A percentile compares a stretch with the other conserved stretches of the same genome.
These are phyloP conservation scores for Fusarium burgessii DNA, from an alignment of 2,329 filamentous ascomycete genomes.

Conservation along the genomic window DNA sequence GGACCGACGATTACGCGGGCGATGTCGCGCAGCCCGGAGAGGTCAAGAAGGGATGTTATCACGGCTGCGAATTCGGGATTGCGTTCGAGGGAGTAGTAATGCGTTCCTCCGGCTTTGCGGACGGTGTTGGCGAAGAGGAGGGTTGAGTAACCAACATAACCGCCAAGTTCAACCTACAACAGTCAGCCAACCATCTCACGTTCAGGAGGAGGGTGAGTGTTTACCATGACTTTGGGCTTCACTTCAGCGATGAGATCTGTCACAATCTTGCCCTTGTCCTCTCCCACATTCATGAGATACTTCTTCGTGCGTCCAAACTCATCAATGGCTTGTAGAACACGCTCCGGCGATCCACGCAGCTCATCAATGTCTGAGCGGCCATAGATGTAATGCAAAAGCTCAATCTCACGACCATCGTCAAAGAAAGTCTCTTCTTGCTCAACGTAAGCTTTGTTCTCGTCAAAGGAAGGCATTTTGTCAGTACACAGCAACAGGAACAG, in stretches of 20 bases:
- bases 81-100: conserved; percentile 78
- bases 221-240: conserved; percentile 76
- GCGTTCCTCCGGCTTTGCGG: conserved; percentile 70
- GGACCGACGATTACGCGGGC: conserved; percentile 78
- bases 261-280: conserved; percentile 79
- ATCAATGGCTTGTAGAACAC: conserved; percentile 77
- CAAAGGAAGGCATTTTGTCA: conserved; percentile 49
- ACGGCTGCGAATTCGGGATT: conserved; percentile 81
- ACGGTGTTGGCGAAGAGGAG: conserved; percentile 79
- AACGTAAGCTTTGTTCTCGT: conserved; percentile 55
- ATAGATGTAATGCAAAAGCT: conserved; percentile 78
- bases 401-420: conserved; percentile 80
- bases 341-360: conserved; percentile 72
- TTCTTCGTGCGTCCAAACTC: conserved; percentile 70
- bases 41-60: conserved; percentile 74
- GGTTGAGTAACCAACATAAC: conserved; percentile 85
- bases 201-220: too few relatives aligned
- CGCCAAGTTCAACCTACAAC: conserved; percentile 76
- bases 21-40: conserved; percentile 78
- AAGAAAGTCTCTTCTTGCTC: conserved; percentile 61
- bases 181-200: too few relatives aligned
- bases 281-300: conserved; percentile 84
- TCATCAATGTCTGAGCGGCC: conserved; percentile 69
- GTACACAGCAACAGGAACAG: too few relatives aligned
- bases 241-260: conserved; percentile 73